Conservation (phyloP, 2,329 filamentous ascomycete species). For the Hymenoscyphus repandus region DNA sequence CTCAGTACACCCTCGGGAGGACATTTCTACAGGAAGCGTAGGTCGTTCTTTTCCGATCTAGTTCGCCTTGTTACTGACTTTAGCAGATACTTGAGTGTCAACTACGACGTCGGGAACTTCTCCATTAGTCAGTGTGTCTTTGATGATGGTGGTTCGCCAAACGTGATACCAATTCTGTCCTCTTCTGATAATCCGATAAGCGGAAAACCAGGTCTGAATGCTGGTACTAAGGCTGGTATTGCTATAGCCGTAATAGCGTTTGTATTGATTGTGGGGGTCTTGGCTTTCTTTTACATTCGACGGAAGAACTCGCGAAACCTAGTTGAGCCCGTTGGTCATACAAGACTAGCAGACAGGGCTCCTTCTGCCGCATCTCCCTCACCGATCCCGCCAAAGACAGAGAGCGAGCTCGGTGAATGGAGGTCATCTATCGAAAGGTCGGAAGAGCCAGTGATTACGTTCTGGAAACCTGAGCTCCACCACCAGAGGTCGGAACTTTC, state of each 20-base stretch:
- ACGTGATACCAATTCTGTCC: not conserved
- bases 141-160: not conserved
- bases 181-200: not conserved
- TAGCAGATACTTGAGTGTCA: constrained; percentile 6
- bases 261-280: not conserved
- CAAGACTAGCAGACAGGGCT: not conserved
- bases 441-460: not conserved
- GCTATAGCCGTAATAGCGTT: not conserved
- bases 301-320: not conserved
- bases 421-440: not conserved
- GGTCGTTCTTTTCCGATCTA: not conserved
- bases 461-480: not conserved
- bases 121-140: constrained; percentile 4
- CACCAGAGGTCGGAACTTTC: constrained; percentile 4
- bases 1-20: constrained; percentile 35
- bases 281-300: not conserved
- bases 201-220: not conserved
- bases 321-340: not conserved
- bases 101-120: constrained; percentile 7
- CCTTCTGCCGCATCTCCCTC: not conserved
- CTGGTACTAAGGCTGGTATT: not conserved
- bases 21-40: constrained; percentile 36
- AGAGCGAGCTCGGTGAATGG: not conserved
- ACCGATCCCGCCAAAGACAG: not conserved
- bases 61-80: not conserved